phyloP scores from a whole-genome alignment of 768 basidiomycete genomes.

The Agrocybe praecox region DNA sequence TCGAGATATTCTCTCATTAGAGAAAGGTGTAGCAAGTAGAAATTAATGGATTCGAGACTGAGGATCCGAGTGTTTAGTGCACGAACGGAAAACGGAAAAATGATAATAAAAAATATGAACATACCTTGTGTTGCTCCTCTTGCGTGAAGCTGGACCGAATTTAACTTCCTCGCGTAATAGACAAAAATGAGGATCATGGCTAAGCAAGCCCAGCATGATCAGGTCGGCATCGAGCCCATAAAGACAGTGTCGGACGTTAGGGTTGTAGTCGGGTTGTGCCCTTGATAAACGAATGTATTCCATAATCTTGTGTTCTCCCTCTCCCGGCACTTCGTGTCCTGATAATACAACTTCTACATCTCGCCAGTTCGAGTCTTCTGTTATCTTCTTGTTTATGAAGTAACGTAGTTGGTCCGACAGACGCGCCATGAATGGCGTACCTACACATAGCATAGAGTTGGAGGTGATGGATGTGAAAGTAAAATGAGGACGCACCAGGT shows the following conservation, averaged over 20 bases:
- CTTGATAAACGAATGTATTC: slow-evolving; percentile 95
- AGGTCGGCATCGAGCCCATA: slow-evolving; percentile 98
- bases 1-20: slow-evolving; percentile 97
- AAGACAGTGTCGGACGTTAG: slow-evolving; percentile 95
- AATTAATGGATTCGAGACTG: slow-evolving; percentile 79
- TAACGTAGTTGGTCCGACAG: slow-evolving; percentile 93
- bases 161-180: slow-evolving; percentile 97
- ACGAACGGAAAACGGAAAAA: neutral
- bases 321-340: slow-evolving; percentile 97
- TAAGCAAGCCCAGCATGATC: slow-evolving; percentile 96
- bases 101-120: slow-evolving; percentile 8
- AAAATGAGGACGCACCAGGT: slow-evolving; percentile 63
- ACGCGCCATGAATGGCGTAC: slow-evolving; percentile 93
- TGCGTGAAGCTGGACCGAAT: slow-evolving; percentile 82
- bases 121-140: slow-evolving; percentile 63
- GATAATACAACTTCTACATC: slow-evolving; percentile 91
- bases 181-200: slow-evolving; percentile 99
- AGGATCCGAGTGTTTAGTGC: slow-evolving; percentile 22
- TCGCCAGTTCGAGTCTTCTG: slow-evolving; percentile 95
- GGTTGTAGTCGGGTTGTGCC: slow-evolving; percentile 95
- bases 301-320: slow-evolving; percentile 99
- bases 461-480: neutral
- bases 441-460: slow-evolving; percentile 25
- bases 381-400: slow-evolving; percentile 97
- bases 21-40: slow-evolving; percentile 93